phyloP scores from a whole-genome alignment of 306 rosid species.

The Senna tora region DNA sequence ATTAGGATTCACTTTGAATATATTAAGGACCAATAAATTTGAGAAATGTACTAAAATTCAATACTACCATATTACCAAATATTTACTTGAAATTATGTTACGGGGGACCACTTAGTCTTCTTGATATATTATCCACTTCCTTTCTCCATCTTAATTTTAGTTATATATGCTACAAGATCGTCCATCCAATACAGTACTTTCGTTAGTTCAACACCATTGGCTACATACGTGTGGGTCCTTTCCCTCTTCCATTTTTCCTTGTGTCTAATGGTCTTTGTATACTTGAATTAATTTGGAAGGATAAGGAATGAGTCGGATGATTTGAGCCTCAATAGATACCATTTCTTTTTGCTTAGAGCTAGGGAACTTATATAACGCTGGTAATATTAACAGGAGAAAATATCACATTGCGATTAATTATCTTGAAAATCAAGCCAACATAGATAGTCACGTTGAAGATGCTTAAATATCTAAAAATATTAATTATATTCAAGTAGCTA shows the following conservation, averaged over 20 bases:
- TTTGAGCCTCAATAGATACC: constrained; percentile 11
- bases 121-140: not conserved
- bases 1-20: too few relatives aligned
- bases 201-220: constrained; percentile 8
- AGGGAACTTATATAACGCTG: not conserved
- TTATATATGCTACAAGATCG: not conserved
- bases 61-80: too few relatives aligned
- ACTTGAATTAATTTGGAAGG: constrained; percentile 1
- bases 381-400: not conserved
- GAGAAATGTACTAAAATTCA: too few relatives aligned
- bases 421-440: not conserved
- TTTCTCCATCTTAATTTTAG: not conserved
- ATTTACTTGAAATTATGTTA: constrained; percentile 13
- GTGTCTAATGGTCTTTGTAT: not conserved
- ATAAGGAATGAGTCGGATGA: constrained; percentile 38
- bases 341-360: constrained; percentile 9
- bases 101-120: not conserved
- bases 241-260: constrained; percentile 8
- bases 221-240: constrained; percentile 21
- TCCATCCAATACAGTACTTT: too few relatives aligned
- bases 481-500: not conserved
- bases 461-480: not conserved
- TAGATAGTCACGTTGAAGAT: not conserved
- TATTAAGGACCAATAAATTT: too few relatives aligned
- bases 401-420: not conserved